Base-by-base conservation (phyloP, 2,329 filamentous ascomycete species). In the Rutstroemia sp. region DNA sequence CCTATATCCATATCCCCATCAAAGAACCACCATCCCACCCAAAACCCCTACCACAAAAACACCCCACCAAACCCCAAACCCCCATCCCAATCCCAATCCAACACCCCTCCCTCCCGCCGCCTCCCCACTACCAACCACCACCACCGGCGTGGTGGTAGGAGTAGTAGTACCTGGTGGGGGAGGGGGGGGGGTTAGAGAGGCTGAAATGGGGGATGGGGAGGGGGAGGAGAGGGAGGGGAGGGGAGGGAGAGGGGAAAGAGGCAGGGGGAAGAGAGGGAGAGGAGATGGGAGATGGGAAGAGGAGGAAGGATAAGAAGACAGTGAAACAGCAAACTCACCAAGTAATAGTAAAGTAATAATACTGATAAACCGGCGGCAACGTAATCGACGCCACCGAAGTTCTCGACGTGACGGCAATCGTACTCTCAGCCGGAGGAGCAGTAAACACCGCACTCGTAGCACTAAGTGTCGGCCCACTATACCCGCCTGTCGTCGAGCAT, bases 81-180 rank as follows among this genome's bases (percentile, higher is more conserved):
- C 27, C 27, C 27, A 30, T 30, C 27, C 27, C 21, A 23, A 30
- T 9, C 27, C 27, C 27, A 30, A 30, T 23, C 27, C 27, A 2
- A 30, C 27, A 30, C 27, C 27, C 27, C 7, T 30, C 27, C 8
- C 27, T 7, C 27, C n/a, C n/a, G n/a, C 27, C 2, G 7, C 27
- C 7, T 7, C 27, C 27, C 27, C 27, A 30, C 27, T 30, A 30
- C 2, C 27, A 30, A 7, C 6, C 8, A 30, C 27, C 27, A 30
- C 27, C n/a, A n/a, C n/a, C n/a, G n/a, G n/a, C n/a, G 58, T 49
- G 4, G 57, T 21, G n/a, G 25, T 52, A 52, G n/a, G 17, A 34
- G 6, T 23, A 34, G 16, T 45, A 46, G 6, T 45, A 52, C 39
- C 39, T 34, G 14, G 27, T 36, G 8, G 23, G 9, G 17, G 10